Conservation (phyloP, 1,284 basidiomycete genomes). For the Agaricales sp. region DNA sequence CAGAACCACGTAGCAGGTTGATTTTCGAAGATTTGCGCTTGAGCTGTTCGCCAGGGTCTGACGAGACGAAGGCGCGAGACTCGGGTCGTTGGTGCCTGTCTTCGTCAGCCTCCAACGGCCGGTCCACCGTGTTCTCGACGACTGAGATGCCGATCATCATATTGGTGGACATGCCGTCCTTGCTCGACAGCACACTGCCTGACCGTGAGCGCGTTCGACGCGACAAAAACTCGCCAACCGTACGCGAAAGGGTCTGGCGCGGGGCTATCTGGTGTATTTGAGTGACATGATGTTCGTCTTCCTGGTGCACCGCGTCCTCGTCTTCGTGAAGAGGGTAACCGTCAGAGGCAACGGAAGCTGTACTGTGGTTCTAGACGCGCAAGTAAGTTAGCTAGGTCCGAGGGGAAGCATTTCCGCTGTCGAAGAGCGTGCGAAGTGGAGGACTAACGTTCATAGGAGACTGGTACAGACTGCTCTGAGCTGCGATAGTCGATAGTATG, state of each 20-base stretch:
- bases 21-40: background rate
- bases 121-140: background rate
- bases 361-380: background rate
- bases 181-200: background rate
- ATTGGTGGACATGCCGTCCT: background rate
- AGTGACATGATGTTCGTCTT: background rate
- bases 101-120: background rate
- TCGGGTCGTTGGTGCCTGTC: background rate
- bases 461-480: background rate
- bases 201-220: background rate
- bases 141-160: background rate
- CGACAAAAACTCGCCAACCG: background rate
- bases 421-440: no score
- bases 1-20: background rate
- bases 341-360: background rate
- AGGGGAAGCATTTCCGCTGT: no score
- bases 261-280: background rate
- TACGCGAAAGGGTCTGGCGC: background rate
- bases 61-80: background rate
- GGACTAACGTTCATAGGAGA: background rate
- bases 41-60: background rate
- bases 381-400: no score
- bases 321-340: background rate
- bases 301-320: background rate
- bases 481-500: background rate